Percentiles rank a stretch among this genome's conserved stretches.
Evolutionary conservation across 495 filamentous ascomycete genomes (phyloP).

Genomic region (Copromyces sp.): DNA sequence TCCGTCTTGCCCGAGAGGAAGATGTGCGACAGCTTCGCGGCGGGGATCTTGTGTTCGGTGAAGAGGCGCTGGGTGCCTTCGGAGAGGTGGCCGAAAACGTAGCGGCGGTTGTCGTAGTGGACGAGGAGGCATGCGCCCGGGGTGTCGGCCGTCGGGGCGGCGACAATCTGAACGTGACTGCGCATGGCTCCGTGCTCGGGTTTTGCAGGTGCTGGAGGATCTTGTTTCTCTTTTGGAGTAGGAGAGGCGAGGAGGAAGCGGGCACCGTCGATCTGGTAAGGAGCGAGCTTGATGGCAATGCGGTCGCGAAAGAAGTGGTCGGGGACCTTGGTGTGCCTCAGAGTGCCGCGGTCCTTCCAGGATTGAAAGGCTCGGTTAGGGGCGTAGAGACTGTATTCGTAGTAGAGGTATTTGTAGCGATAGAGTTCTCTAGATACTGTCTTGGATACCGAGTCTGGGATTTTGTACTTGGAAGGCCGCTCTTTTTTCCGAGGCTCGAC

Average conservation of each 20-base stretch:
- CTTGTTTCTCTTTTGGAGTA: background rate
- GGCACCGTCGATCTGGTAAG: background rate
- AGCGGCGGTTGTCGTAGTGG: constrained; percentile 69
- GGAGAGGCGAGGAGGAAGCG: background rate
- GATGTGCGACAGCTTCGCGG: constrained; percentile 56
- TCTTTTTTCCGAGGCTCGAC: background rate
- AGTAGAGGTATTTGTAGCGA: background rate
- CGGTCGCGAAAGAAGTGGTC: background rate
- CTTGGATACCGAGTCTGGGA: background rate
- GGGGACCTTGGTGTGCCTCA: background rate
- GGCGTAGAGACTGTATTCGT: background rate
- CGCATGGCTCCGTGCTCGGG: constrained; percentile 43
- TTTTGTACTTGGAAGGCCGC: background rate
- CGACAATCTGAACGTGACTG: constrained; percentile 59
- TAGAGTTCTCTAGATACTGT: background rate
- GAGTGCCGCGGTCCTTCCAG: background rate
- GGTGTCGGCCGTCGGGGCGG: constrained; percentile 83
- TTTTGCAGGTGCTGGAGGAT: background rate
- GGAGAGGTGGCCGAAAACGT: constrained; percentile 73
- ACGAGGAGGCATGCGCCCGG: constrained; percentile 67
- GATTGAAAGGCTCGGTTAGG: background rate
- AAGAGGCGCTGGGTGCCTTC: constrained; percentile 81
- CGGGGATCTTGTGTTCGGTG: constrained; percentile 48
- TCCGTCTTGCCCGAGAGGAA: constrained; percentile 70
- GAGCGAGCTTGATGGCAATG: background rate